Base-by-base conservation (phyloP, 2,329 filamentous ascomycete species). In the Annulohypoxylon truncatum region DNA sequence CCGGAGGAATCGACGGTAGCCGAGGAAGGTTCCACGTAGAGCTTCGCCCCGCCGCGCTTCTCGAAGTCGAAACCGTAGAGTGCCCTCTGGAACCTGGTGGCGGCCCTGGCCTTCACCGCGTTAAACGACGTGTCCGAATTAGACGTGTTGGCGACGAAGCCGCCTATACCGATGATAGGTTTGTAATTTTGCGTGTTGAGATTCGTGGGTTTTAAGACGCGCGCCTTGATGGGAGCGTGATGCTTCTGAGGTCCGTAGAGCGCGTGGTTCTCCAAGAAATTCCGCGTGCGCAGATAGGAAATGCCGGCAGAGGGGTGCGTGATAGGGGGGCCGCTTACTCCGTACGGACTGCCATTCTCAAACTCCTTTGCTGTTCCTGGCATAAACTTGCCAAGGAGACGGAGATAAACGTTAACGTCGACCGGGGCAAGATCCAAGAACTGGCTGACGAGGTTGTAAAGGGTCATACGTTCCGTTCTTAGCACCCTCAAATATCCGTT, bases 371-470 rank as follows among this genome's bases (percentile, higher is more conserved):
- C 22, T 44, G 69, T 72, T 2, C 69, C 33, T n/a, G 38, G 9
- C 58, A 72, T 66, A 38, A 74, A 73, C 35, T 67, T 72, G 63
- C 69, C 66, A 10, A 69, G 22, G 76, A 71, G 12, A 74, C 74
- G 55, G 72, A 75, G 31, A 61, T 71, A 26, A 73, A 76, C 66
- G 77, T 77, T 18, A 12, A 52, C 9, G 6, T 56, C 50, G 29
- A 89, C 74, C 0, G 87, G 87, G 1, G 86, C 85, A 13, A 91
- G 82, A 71, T 90, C 89, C 53, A 91, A 80, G 76, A 90, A 90
- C 61, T 83, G 81, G 73, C 87, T 83, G 46, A 90, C 84, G 42
- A 86, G 77, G 5, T 80, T 79, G 75, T 84, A 89, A 2, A 90
- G 78, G 6, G 79, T 77, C 8, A 79, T 74, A 4, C 83, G 82